These are phyloP conservation scores for Phytopythium kandeliae DNA, from an alignment of 352 stramenopile species.

Conservation along the genomic window DNA sequence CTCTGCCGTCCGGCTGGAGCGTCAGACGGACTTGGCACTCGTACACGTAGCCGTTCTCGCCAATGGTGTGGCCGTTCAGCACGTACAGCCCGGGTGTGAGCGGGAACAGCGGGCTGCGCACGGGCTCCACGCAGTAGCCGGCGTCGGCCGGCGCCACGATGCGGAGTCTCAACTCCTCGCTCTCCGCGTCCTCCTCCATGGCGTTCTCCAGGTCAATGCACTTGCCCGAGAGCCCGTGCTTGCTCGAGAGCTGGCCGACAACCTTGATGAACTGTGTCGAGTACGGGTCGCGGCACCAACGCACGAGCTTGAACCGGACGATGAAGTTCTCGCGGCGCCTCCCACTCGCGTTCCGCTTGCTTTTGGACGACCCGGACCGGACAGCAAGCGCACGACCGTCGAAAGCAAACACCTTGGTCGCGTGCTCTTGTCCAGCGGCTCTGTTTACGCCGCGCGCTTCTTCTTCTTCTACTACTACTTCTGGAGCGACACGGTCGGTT, in stretches of 20 bases:
- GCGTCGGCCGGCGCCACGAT: conserved; percentile 1
- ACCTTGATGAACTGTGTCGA: conserved; percentile 13
- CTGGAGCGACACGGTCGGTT: too few species aligned
- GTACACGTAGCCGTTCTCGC: conserved; percentile 52
- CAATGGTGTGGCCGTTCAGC: conserved; percentile 50
- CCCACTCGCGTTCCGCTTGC: neutral
- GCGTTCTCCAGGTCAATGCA: conserved; percentile 10
- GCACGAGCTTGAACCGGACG: conserved; percentile 44
- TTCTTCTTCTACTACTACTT: too few species aligned
- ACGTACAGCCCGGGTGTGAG: conserved; percentile 48
- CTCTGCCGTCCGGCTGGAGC: conserved; percentile 30
- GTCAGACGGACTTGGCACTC: conserved; percentile 35
- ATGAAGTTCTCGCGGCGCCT: conserved; percentile 17
- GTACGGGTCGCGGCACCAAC: conserved; percentile 21
- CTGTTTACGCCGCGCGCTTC: too few species aligned
- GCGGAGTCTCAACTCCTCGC: conserved; percentile 24
- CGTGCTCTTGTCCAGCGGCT: conserved; percentile 1
- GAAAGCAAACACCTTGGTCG: conserved; percentile 17
- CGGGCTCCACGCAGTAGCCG: conserved; percentile 12
- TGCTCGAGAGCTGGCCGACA: conserved; percentile 11
- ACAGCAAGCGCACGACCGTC: conserved; percentile 27
- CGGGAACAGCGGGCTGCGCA: conserved; percentile 27
- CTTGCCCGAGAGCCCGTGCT: conserved; percentile 10
- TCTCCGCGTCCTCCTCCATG: conserved; percentile 13
- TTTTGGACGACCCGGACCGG: conserved; percentile 3